Evolutionary conservation across 352 stramenopile genomes (phyloP), one percentile per base, ranked within the genome.

Genomic region (Phytophthora sp.): DNA sequence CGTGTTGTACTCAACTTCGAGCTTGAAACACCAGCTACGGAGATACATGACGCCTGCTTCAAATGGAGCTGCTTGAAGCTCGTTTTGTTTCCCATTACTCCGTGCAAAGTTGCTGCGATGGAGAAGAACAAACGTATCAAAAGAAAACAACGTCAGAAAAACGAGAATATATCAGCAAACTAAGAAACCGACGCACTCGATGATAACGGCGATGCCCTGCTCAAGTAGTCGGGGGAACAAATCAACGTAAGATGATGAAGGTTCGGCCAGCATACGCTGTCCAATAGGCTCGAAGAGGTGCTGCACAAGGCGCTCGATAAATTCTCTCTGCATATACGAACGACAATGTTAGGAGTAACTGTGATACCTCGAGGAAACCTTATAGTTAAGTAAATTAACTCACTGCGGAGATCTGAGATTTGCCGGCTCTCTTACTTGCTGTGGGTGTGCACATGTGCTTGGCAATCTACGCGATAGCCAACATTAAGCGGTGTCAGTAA

Each of bases 1-100:
- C 21, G 71, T 56, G 33, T 87, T 87, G 66, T 85, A 90, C 50
- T 82, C 73, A 36, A 76, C 76, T 59, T 90, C 81, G 20, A 83
- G 44, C 23, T 73, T 65, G 5, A 76, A 63, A n/a, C 55, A 76
- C 77, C 77, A 90, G 3, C 74, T 72, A 2, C 79, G 81, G 6
- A 88, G 65, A 49, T 69, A 70, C 45, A 77, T 71, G 26, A 77
- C 76, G 8, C 59, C 77, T 47, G 82, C 80, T 27, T 88, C 81
- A 31, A 90, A 76, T 26, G 82, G 77, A 24, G 65, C 63, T 13
- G 66, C 76, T 16, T 64, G 57, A 18, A 76, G 66, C 26, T 84
- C 74, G 16, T 77, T 88, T 52, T 66, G 74, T 60, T 85, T 86
- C 38, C 56, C 67, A 30, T 70, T 80, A 45, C 74, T 74, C 8